Percentiles rank a stretch among this genome's conserved stretches.
phyloP scores from a whole-genome alignment of 1,284 basidiomycete species.

The Cutaneotrichosporon sp. region DNA sequence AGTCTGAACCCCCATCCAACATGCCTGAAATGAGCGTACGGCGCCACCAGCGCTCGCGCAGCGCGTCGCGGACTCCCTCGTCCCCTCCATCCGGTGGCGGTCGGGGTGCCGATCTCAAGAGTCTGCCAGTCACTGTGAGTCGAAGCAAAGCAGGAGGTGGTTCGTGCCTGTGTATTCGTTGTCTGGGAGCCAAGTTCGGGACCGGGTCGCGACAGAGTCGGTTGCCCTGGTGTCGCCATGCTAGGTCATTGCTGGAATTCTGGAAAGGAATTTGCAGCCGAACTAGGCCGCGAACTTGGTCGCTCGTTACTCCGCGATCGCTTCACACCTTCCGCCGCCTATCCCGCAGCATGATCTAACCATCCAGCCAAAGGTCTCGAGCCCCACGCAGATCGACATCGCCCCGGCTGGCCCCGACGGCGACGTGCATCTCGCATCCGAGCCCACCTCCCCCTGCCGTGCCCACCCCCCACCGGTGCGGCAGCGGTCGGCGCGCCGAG shows the following conservation, averaged over 20 bases:
- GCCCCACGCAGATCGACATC: neutral
- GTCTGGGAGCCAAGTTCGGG: neutral
- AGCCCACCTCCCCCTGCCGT: neutral
- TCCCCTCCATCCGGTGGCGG: conserved; percentile 17
- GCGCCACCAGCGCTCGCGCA: conserved; percentile 16
- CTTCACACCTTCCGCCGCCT: neutral
- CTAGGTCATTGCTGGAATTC: neutral
- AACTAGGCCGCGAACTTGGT: neutral
- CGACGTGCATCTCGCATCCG: neutral
- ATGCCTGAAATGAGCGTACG: conserved; percentile 12
- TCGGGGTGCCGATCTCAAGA: conserved; percentile 21
- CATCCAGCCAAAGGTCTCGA: conserved; percentile 7
- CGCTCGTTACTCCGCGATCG: neutral
- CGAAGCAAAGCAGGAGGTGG: too few species aligned
- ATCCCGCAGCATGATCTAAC: conserved; percentile 2
- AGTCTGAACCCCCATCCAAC: conserved; percentile 21
- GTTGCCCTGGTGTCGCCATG: neutral
- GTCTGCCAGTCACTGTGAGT: conserved; percentile 26
- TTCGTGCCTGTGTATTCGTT: too few species aligned
- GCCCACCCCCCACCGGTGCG: neutral
- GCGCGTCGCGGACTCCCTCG: conserved; percentile 20
- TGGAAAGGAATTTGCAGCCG: neutral
- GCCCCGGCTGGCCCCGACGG: neutral
- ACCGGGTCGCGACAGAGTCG: too few species aligned
- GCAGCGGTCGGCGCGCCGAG: neutral